phyloP scores from a whole-genome alignment of 2,329 filamentous ascomycete species.

The Dactylellina drechsleri region DNA sequence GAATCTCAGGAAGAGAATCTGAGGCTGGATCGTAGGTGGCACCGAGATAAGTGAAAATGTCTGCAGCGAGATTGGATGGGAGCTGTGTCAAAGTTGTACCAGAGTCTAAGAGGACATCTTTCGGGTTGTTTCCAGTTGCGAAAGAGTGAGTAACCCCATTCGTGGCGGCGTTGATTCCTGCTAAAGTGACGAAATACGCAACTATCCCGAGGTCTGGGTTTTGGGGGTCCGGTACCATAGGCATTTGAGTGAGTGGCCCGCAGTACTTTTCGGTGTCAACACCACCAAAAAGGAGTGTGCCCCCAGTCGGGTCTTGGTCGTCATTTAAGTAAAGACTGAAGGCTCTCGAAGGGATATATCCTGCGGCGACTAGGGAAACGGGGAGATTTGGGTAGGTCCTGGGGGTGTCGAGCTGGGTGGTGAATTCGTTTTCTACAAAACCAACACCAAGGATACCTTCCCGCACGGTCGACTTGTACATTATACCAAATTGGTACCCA shows the following conservation, averaged over 20 bases:
- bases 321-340: slow-evolving; percentile 55
- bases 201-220: slow-evolving; percentile 12
- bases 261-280: slow-evolving; percentile 32
- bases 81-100: slow-evolving; percentile 25
- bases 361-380: slow-evolving; percentile 13
- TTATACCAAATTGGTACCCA: slow-evolving; percentile 22
- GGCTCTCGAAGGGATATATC: slow-evolving; percentile 38
- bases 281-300: slow-evolving; percentile 21
- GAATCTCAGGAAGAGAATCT: slow-evolving; percentile 14
- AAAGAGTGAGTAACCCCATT: slow-evolving; percentile 10
- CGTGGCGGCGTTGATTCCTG: slow-evolving; percentile 6
- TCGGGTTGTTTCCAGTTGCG: slow-evolving; percentile 10
- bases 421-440: slow-evolving; percentile 14
- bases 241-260: slow-evolving; percentile 18
- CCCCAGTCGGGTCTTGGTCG: slow-evolving; percentile 16
- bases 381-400: slow-evolving; percentile 28
- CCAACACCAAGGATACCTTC: slow-evolving; percentile 21
- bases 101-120: slow-evolving; percentile 4
- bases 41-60: slow-evolving; percentile 11
- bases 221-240: not conserved
- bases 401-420: not conserved
- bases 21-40: not conserved
- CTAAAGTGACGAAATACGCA: slow-evolving; percentile 6
- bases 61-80: slow-evolving; percentile 8
- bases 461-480: slow-evolving; percentile 21